Percentiles rank a stretch among this genome's conserved stretches.
Evolutionary conservation across 305 asterid species (phyloP).

Genomic region (Fraxinus sp.): DNA sequence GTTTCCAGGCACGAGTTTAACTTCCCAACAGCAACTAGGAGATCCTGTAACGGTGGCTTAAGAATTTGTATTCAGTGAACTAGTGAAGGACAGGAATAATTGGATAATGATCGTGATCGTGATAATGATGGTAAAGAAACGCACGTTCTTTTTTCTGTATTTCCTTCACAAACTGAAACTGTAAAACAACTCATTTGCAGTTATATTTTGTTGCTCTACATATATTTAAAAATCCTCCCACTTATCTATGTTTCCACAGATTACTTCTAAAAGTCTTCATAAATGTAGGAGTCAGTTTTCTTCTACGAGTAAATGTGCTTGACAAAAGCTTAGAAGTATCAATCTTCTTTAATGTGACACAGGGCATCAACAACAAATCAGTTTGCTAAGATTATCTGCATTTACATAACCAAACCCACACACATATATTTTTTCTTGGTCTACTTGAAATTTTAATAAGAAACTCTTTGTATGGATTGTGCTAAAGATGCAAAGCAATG

Average conservation of each 20-base stretch:
- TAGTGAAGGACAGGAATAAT: background rate
- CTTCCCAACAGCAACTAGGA: constrained; percentile 63
- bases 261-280: background rate
- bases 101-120: background rate
- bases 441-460: background rate
- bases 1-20: constrained; percentile 53
- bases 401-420: background rate
- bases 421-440: background rate
- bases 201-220: background rate
- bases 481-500: background rate
- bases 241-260: background rate
- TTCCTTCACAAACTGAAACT: background rate
- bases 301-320: background rate
- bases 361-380: background rate
- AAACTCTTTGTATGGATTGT: background rate
- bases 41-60: constrained; percentile 51
- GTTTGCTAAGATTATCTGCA: background rate
- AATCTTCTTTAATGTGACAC: background rate
- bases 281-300: background rate
- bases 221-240: background rate
- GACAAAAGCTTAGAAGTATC: background rate
- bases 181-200: background rate
- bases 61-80: background rate
- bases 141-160: background rate
- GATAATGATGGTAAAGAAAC: background rate